These are phyloP conservation scores for Penicillium ochrochloron DNA, from an alignment of 495 filamentous ascomycete species.

Conservation along the genomic window DNA sequence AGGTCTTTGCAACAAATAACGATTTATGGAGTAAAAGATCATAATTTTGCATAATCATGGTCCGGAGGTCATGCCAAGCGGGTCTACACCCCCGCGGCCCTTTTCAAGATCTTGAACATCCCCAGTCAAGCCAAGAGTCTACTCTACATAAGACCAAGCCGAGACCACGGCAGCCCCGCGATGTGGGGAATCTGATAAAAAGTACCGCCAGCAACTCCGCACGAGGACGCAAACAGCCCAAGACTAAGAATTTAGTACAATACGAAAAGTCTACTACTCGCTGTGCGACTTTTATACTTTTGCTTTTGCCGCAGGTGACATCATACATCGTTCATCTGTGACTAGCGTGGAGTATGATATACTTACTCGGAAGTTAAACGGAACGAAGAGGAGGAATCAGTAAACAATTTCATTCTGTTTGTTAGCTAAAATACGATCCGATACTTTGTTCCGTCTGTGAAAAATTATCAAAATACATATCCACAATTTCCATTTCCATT, in stretches of 20 bases:
- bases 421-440: not conserved
- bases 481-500: not conserved
- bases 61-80: too few species aligned
- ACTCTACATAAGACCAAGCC: not conserved
- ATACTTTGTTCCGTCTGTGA: not conserved
- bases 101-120: not conserved
- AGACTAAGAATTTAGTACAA: not conserved
- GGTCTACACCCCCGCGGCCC: too few species aligned
- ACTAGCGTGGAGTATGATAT: not conserved
- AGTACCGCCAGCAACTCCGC: not conserved
- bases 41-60: too few species aligned
- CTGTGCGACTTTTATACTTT: slow-evolving; percentile 1
- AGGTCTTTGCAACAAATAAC: too few species aligned
- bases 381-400: not conserved
- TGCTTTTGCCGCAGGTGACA: not conserved
- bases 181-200: slow-evolving; percentile 4
- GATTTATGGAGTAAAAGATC: too few species aligned
- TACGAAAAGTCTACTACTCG: not conserved
- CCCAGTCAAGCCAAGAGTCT: not conserved
- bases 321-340: slow-evolving; percentile 1
- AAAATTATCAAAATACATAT: not conserved
- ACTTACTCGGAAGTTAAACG: not conserved
- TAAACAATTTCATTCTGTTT: not conserved
- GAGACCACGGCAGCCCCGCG: not conserved
- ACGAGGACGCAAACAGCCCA: not conserved